Conservation (phyloP, 192 early-diverging fungal species). For the Backusella parvicylindrica region DNA sequence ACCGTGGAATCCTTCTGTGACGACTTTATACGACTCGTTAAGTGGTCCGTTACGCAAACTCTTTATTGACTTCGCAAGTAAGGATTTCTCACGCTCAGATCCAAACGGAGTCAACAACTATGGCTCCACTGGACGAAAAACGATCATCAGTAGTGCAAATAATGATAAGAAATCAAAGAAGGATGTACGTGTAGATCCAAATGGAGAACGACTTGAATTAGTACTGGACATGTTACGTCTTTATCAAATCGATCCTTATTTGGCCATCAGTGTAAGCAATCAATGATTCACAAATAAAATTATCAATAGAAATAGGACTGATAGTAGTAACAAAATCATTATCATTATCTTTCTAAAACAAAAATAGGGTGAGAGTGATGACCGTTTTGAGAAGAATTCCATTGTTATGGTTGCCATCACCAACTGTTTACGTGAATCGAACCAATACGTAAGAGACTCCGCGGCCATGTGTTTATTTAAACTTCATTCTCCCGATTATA, state of each 20-base stretch:
- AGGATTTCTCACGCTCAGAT: conserved; percentile 31
- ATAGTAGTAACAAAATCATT: background rate
- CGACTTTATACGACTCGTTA: conserved; percentile 52
- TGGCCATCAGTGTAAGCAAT: conserved; percentile 65
- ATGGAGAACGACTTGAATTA: conserved; percentile 79
- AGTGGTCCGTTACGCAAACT: conserved; percentile 59
- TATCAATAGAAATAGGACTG: background rate
- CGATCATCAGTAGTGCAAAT: conserved; percentile 22
- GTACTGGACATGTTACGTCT: conserved; percentile 71
- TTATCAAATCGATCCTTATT: conserved; percentile 70
- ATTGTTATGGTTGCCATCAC: conserved; percentile 70
- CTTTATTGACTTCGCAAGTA: conserved; percentile 53
- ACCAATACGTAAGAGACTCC: conserved; percentile 62
- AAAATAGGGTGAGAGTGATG: conserved; percentile 58
- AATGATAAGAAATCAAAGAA: conserved; percentile 47
- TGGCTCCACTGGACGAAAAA: conserved; percentile 23
- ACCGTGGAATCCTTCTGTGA: conserved; percentile 68
- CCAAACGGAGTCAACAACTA: conserved; percentile 17
- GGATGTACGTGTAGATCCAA: conserved; percentile 37
- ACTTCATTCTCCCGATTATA: conserved; percentile 67
- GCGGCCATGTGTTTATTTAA: conserved; percentile 71
- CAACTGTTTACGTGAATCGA: conserved; percentile 70
- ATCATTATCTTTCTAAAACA: background rate
- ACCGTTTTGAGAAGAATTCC: conserved; percentile 71
- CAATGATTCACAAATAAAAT: background rate